Conservation (phyloP, 1,139 yeast genomes). For the Debaryomyces udenii region DNA sequence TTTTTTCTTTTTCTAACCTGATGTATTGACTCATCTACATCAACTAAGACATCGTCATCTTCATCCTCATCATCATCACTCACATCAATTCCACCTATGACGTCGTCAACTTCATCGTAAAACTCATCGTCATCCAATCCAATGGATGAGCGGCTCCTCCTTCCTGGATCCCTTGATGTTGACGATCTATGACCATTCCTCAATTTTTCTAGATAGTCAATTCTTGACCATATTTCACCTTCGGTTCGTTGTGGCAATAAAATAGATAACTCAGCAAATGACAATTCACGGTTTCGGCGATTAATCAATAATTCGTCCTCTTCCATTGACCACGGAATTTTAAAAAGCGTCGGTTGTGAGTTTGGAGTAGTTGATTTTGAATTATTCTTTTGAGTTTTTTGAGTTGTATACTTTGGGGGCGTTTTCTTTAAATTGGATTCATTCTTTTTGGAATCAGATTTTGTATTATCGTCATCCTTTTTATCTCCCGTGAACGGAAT, state of each 20-base stretch:
- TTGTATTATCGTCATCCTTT: slow-evolving; percentile 29
- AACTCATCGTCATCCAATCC: slow-evolving; percentile 52
- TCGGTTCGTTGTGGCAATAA: slow-evolving; percentile 74
- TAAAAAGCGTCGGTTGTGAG: slow-evolving; percentile 29
- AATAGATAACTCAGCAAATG: slow-evolving; percentile 74
- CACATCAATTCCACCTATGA: slow-evolving; percentile 42
- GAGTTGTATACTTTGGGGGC: slow-evolving; percentile 7
- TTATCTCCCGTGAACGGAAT: slow-evolving; percentile 41
- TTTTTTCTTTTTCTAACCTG: slow-evolving; percentile 34
- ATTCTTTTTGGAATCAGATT: slow-evolving; percentile 20
- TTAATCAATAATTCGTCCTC: slow-evolving; percentile 71
- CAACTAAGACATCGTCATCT: slow-evolving; percentile 43
- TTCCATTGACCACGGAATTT: slow-evolving; percentile 60
- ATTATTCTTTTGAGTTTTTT: slow-evolving; percentile 11
- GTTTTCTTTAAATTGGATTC: slow-evolving; percentile 14
- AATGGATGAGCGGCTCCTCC: slow-evolving; percentile 43
- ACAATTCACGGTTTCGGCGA: slow-evolving; percentile 59
- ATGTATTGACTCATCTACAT: slow-evolving; percentile 39
- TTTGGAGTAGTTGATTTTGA: slow-evolving; percentile 15
- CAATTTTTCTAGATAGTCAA: slow-evolving; percentile 54
- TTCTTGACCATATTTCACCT: slow-evolving; percentile 69
- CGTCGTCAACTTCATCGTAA: slow-evolving; percentile 41
- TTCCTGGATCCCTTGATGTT: slow-evolving; percentile 33
- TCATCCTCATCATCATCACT: slow-evolving; percentile 39
- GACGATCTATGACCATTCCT: slow-evolving; percentile 46